Conservation (phyloP, 306 rosid species). For the Rosa chinensis region DNA sequence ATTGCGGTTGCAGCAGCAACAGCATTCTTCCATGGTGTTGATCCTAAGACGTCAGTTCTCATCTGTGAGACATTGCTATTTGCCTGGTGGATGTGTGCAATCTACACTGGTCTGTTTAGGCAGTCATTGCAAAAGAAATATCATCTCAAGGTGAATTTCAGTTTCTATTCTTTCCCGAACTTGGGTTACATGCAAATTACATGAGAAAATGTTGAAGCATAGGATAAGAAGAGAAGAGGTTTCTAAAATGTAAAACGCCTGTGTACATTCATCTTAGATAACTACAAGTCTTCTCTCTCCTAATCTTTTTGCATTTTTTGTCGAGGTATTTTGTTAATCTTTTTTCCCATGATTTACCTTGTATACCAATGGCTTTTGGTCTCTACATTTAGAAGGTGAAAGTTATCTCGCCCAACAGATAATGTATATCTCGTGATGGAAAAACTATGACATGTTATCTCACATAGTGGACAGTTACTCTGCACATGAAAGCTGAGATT, state of each 20-base stretch:
- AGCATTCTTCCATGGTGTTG: slow-evolving; percentile 51
- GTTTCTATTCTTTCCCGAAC: background rate
- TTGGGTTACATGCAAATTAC: background rate
- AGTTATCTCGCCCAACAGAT: background rate
- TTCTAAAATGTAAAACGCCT: background rate
- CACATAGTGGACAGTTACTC: background rate
- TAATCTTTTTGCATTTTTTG: background rate
- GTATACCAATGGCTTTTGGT: background rate
- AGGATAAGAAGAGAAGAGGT: background rate
- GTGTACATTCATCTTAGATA: background rate
- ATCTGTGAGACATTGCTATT: slow-evolving; percentile 60
- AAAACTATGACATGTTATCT: background rate
- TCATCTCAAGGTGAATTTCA: slow-evolving; percentile 53
- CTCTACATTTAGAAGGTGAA: background rate
- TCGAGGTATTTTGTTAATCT: background rate
- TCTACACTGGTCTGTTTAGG: slow-evolving; percentile 69
- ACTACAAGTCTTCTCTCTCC: background rate
- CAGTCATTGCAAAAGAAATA: slow-evolving; percentile 66
- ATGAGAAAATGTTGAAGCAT: background rate
- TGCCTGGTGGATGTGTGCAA: slow-evolving; percentile 87
- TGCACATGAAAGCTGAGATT: background rate
- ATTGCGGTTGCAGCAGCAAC: slow-evolving; percentile 56
- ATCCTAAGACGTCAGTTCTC: slow-evolving; percentile 63
- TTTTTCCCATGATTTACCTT: background rate
- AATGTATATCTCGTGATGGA: background rate